A percentile compares a stretch with the other conserved stretches of the same genome.
phyloP scores from a whole-genome alignment of 2,329 filamentous ascomycete genomes.

The Graphilbum ipis-grandicollis region DNA sequence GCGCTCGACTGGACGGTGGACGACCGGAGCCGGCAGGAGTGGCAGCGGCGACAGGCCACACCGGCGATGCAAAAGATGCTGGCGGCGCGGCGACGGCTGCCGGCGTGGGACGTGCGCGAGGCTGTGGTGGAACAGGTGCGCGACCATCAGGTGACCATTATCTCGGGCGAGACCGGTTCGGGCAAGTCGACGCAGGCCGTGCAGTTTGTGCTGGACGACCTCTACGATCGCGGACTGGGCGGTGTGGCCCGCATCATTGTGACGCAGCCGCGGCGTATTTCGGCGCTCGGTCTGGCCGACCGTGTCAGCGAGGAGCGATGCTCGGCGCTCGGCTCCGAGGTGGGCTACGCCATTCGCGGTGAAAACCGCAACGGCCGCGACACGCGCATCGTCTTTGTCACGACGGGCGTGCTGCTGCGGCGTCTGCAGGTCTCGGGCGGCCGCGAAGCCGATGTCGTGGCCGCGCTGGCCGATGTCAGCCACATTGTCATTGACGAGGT shows the following conservation, averaged over 20 bases:
- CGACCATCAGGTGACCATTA: conserved; percentile 76
- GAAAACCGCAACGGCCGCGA: conserved; percentile 55
- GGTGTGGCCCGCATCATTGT: conserved; percentile 77
- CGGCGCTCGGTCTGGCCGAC: conserved; percentile 82
- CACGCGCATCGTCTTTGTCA: conserved; percentile 90
- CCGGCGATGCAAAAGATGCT: conserved; percentile 60
- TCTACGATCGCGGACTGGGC: conserved; percentile 62
- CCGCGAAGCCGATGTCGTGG: conserved; percentile 58
- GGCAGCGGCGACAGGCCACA: conserved; percentile 49
- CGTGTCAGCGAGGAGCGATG: conserved; percentile 79
- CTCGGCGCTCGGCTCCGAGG: conserved; percentile 59
- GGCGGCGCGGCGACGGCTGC: conserved; percentile 51
- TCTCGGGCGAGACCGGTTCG: conserved; percentile 90
- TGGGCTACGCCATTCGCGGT: conserved; percentile 82
- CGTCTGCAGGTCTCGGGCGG: conserved; percentile 83
- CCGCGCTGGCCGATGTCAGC: conserved; percentile 74
- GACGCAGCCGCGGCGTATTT: conserved; percentile 88
- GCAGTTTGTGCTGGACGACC: conserved; percentile 84
- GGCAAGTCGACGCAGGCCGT: conserved; percentile 96
- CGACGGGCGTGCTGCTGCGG: conserved; percentile 79
- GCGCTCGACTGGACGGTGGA: conserved; percentile 45
- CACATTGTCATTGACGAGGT: conserved; percentile 95
- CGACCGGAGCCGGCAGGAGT: conserved; percentile 43
- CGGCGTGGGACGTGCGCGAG: conserved; percentile 74
- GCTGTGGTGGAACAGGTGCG: conserved; percentile 60